A percentile compares a stretch with the other conserved stretches of the same genome.
phyloP scores from a whole-genome alignment of 495 filamentous ascomycete species.

The Annulohypoxylon stygium region DNA sequence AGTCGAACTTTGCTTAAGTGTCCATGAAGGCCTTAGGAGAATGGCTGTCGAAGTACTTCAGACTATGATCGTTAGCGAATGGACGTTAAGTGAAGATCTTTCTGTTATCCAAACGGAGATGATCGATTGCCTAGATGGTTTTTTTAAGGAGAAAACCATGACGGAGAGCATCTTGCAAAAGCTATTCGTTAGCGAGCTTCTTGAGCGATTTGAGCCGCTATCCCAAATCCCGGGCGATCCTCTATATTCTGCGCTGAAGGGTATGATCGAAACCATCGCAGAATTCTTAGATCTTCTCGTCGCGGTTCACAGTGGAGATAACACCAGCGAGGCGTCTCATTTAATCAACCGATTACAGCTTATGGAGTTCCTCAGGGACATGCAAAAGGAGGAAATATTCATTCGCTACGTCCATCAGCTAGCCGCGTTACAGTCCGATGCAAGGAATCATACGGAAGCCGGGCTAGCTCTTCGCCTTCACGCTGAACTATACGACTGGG shows the following conservation, averaged over 20 bases:
- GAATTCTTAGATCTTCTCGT: constrained; percentile 92
- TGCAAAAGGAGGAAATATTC: constrained; percentile 97
- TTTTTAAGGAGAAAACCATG: constrained; percentile 89
- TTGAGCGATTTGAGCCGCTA: constrained; percentile 82
- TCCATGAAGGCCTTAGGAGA: constrained; percentile 89
- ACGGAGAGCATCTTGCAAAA: constrained; percentile 92
- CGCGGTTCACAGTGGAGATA: constrained; percentile 87
- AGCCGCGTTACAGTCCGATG: constrained; percentile 78
- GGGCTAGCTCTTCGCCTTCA: constrained; percentile 91
- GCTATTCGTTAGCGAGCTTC: constrained; percentile 88
- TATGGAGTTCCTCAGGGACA: constrained; percentile 97
- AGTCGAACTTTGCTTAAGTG: constrained; percentile 92
- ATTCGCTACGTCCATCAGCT: constrained; percentile 97
- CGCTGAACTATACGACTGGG: constrained; percentile 94
- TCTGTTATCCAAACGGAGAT: constrained; percentile 95
- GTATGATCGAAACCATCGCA: constrained; percentile 84
- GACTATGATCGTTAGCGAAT: constrained; percentile 98
- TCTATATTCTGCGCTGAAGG: constrained; percentile 79
- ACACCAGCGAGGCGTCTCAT: constrained; percentile 78
- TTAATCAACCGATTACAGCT: constrained; percentile 88
- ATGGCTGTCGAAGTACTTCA: constrained; percentile 94
- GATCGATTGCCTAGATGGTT: constrained; percentile 92
- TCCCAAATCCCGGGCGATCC: constrained; percentile 75
- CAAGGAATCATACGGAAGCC: constrained; percentile 87
- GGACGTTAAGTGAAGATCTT: constrained; percentile 94